Base-by-base conservation (phyloP, 2,329 filamentous ascomycete genomes). In the Nigrospora osmanthi region DNA sequence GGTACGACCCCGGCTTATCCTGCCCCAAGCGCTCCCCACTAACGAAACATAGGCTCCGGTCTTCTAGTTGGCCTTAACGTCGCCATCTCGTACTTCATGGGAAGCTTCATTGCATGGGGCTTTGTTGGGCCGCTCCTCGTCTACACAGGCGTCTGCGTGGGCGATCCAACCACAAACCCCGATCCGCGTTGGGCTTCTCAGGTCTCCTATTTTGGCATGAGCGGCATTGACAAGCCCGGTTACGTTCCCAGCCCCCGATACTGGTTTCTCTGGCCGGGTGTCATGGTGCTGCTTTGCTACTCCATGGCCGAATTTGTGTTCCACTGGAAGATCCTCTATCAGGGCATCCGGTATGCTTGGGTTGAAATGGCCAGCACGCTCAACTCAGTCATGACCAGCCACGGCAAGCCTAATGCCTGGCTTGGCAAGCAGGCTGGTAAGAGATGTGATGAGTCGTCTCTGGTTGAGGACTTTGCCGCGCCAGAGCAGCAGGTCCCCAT, bases 31-130 rank as follows among this genome's bases (percentile, higher is more conserved):
- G 34, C 13, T 35, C 13, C 34, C 34, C 11, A 2, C 34, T 16
- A 35, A 16, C 75, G 75, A 35, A 80, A 80, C 59, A 77, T 80
- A 45, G 76, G 76, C 15, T 71, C 69, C 36, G 76, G 75, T 37
- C 76, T 80, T 61, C 68, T 80, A 35, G 75, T 79, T 50, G 76
- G 76, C 46, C 63, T 80, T 50, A 80, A 81, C 59, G 70, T 75
- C 30, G 72, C 76, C 36, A 62, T 78, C 50, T 81, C 76, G 35
- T 74, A 80, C 65, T 75, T 80, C 43, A 64, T 54, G 31, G 78
- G 78, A 30, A 72, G 69, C 16, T 59, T 80, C 41, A 59, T 79
- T 17, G 75, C 76, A 19, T 80, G 76, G 76, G 67, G 52, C 41
- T 49, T 81, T 48, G 78, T 81, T 47, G 78, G 76, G 1, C 78